phyloP scores from a whole-genome alignment of 257 asterid species.

The Capsicum baccatum region DNA sequence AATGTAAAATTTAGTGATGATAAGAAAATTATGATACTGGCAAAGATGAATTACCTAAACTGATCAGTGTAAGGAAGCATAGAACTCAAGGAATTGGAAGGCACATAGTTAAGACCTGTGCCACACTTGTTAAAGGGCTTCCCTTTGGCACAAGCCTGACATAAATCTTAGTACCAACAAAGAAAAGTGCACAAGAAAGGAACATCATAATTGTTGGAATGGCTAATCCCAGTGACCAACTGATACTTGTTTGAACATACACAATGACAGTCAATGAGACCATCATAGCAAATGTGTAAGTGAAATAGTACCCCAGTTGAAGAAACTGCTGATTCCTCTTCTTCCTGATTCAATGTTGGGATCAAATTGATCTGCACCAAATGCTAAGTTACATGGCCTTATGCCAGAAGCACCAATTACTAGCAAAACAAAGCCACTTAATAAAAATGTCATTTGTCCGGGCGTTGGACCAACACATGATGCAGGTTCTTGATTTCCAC shows the following conservation, averaged over 20 bases:
- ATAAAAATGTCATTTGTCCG: constrained; percentile 38
- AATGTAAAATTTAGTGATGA: background rate
- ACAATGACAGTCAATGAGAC: constrained; percentile 44
- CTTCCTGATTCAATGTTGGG: constrained; percentile 46
- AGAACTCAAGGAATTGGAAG: constrained; percentile 31
- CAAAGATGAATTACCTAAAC: constrained; percentile 29
- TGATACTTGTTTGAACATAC: constrained; percentile 43
- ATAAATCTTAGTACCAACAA: constrained; percentile 38
- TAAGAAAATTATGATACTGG: background rate
- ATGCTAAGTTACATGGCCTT: constrained; percentile 49
- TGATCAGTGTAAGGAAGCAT: constrained; percentile 38
- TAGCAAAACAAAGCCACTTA: constrained; percentile 34
- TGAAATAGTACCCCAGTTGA: constrained; percentile 53
- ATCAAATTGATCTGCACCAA: constrained; percentile 51
- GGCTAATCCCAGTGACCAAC: constrained; percentile 47
- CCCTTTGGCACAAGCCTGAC: constrained; percentile 43
- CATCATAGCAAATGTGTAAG: constrained; percentile 43
- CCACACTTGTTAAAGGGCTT: constrained; percentile 39
- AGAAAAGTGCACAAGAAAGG: constrained; percentile 38
- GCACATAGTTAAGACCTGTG: constrained; percentile 33
- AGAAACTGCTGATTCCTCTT: constrained; percentile 45
- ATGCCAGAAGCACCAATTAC: constrained; percentile 46
- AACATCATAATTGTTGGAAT: constrained; percentile 44
- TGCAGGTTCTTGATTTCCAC: constrained; percentile 23
- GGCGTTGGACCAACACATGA: constrained; percentile 36